A percentile compares a stretch with the other conserved stretches of the same genome.
Conservation (phyloP, 2,329 filamentous ascomycete species). For the Clarireedia hainanense region DNA sequence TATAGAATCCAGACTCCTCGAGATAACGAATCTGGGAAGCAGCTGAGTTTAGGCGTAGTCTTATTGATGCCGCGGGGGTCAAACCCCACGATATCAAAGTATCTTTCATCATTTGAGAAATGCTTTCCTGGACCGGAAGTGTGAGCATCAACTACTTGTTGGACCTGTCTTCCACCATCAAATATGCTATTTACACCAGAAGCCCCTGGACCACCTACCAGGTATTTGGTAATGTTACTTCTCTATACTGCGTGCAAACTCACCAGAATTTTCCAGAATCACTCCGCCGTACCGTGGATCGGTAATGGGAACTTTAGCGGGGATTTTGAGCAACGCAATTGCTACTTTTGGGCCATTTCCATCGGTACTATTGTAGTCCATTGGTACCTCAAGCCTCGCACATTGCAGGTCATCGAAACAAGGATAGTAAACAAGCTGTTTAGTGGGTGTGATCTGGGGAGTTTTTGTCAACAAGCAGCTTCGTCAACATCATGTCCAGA, state of each 20-base stretch:
- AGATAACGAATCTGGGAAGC: slow-evolving; percentile 26
- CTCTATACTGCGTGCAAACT: neutral
- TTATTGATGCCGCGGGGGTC: slow-evolving; percentile 36
- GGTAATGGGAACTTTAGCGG: slow-evolving; percentile 31
- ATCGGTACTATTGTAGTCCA: slow-evolving; percentile 31
- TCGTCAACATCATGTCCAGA: neutral
- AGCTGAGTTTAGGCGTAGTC: slow-evolving; percentile 27
- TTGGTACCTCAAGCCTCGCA: slow-evolving; percentile 35
- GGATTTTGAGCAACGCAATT: slow-evolving; percentile 34
- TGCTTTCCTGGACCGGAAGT: neutral
- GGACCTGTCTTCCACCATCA: slow-evolving; percentile 21
- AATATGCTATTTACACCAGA: slow-evolving; percentile 30
- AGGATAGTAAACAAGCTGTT: slow-evolving; percentile 21
- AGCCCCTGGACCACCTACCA: slow-evolving; percentile 31
- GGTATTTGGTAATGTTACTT: neutral
- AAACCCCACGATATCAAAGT: slow-evolving; percentile 34
- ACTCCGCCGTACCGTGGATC: slow-evolving; percentile 32
- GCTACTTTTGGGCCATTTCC: slow-evolving; percentile 24
- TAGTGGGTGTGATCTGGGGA: slow-evolving; percentile 10
- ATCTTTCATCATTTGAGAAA: slow-evolving; percentile 15
- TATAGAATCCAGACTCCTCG: slow-evolving; percentile 5
- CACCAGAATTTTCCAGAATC: slow-evolving; percentile 34
- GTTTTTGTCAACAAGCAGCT: neutral
- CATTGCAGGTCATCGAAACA: slow-evolving; percentile 34
- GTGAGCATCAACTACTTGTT: slow-evolving; percentile 24